phyloP scores from a whole-genome alignment of 108 stramenopile genomes.

The Discostella stelligeroides region DNA sequence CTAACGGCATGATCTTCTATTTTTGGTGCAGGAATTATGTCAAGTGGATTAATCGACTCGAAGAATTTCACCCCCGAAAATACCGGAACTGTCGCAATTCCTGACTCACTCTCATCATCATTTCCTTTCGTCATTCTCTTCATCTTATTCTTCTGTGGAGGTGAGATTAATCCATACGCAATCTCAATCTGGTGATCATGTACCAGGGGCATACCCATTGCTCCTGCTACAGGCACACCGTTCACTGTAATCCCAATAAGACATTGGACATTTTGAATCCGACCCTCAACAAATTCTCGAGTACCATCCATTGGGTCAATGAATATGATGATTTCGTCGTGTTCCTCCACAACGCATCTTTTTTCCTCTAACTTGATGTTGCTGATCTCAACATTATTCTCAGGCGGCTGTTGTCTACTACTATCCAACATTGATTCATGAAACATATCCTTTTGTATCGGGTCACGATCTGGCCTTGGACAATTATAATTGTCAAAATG shows the following conservation, averaged over 20 bases:
- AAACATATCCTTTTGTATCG: slow-evolving; percentile 24
- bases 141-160: neutral
- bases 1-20: neutral
- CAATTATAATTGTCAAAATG: slow-evolving; percentile 40
- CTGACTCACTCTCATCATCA: slow-evolving; percentile 1
- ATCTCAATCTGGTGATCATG: slow-evolving; percentile 36
- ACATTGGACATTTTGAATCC: slow-evolving; percentile 74
- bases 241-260: slow-evolving; percentile 74
- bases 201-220: slow-evolving; percentile 76
- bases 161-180: slow-evolving; percentile 35
- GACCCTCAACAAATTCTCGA: slow-evolving; percentile 83
- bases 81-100: neutral
- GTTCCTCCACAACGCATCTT: no score
- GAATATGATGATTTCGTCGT: slow-evolving; percentile 52
- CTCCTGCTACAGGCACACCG: slow-evolving; percentile 64
- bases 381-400: neutral
- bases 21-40: neutral
- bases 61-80: slow-evolving; percentile 30
- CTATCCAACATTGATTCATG: neutral
- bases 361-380: neutral
- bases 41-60: slow-evolving; percentile 15
- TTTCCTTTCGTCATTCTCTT: no score
- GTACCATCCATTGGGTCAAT: slow-evolving; percentile 89
- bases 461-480: slow-evolving; percentile 33
- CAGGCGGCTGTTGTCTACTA: neutral